Evolutionary conservation across 805 yeast species (phyloP).

Genomic region (Kodamaea lidongshanica): DNA sequence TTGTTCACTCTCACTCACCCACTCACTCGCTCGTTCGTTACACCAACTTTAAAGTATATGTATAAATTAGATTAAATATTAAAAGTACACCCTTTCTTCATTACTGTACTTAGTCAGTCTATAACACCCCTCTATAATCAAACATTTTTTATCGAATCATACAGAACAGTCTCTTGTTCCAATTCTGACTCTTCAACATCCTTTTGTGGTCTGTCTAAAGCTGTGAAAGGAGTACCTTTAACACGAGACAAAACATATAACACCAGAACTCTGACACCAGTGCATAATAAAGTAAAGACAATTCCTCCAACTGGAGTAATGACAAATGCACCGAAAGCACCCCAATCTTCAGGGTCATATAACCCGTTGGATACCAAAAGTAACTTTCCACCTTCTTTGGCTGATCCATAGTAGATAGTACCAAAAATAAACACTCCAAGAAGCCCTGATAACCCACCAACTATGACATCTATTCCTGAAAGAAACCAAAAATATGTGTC

Average conservation of each 20-base stretch:
- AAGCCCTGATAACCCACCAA: conserved; percentile 80
- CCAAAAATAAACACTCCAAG: conserved; percentile 80
- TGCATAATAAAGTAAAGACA: conserved; percentile 46
- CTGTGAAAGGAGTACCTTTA: conserved; percentile 37
- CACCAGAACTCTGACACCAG: conserved; percentile 42
- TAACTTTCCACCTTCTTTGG: conserved; percentile 70
- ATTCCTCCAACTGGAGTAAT: conserved; percentile 83
- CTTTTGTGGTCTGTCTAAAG: conserved; percentile 33
- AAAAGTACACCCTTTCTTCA: too few species aligned
- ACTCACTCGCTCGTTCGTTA: too few species aligned
- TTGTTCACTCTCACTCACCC: too few species aligned
- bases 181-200: conserved; percentile 12
- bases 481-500: conserved; percentile 56
- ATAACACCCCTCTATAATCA: too few species aligned
- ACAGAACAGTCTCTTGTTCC: conserved; percentile 6
- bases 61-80: too few species aligned
- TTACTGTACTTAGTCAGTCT: too few species aligned
- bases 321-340: conserved; percentile 90
- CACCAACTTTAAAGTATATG: too few species aligned
- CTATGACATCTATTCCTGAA: conserved; percentile 73
- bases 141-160: conserved; percentile 16
- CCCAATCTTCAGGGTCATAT: conserved; percentile 77
- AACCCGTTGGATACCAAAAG: conserved; percentile 75
- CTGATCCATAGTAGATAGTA: conserved; percentile 64
- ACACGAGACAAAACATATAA: conserved; percentile 26